A percentile compares a stretch with the other conserved stretches of the same genome.
Evolutionary conservation across 345 rosid genomes (phyloP).

Genomic region (Brassica nigra): DNA sequence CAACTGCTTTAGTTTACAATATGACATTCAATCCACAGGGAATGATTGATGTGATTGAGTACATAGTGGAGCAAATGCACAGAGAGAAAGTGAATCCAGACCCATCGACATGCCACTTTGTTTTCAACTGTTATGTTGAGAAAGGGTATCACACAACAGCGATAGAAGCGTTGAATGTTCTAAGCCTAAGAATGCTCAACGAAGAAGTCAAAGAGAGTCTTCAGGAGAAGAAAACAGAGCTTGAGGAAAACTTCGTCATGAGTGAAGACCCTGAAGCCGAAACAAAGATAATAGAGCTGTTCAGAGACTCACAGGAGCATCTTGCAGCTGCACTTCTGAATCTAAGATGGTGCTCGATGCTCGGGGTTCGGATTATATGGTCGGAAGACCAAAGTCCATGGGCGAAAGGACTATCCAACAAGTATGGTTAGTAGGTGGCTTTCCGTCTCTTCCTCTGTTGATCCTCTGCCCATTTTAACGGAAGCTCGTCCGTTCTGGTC

Average conservation of each 20-base stretch:
- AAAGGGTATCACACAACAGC: slow-evolving; percentile 51
- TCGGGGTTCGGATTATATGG: slow-evolving; percentile 58
- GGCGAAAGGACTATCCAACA: slow-evolving; percentile 51
- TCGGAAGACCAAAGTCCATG: slow-evolving; percentile 63
- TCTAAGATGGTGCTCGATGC: slow-evolving; percentile 81
- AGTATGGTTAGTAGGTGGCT: slow-evolving; percentile 34
- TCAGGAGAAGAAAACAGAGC: slow-evolving; percentile 47
- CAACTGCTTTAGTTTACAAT: too few relatives aligned
- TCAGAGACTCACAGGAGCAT: slow-evolving; percentile 45
- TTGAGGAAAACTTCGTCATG: slow-evolving; percentile 57
- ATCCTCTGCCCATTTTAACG: background rate
- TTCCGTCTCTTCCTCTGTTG: background rate
- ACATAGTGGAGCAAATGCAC: slow-evolving; percentile 60
- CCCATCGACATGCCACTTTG: slow-evolving; percentile 63
- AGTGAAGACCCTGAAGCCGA: slow-evolving; percentile 66
- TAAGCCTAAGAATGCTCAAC: slow-evolving; percentile 67
- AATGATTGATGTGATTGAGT: slow-evolving; percentile 67
- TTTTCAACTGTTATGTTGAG: slow-evolving; percentile 53
- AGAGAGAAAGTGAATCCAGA: slow-evolving; percentile 64
- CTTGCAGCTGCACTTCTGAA: slow-evolving; percentile 58
- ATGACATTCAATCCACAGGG: slow-evolving; percentile 43
- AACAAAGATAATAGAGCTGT: slow-evolving; percentile 47
- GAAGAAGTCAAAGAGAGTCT: slow-evolving; percentile 41
- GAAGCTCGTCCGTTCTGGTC: background rate
- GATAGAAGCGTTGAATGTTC: slow-evolving; percentile 73